Evolutionary conservation across 768 basidiomycete genomes (phyloP).

Genomic region (Podaxis carcinomalis): DNA sequence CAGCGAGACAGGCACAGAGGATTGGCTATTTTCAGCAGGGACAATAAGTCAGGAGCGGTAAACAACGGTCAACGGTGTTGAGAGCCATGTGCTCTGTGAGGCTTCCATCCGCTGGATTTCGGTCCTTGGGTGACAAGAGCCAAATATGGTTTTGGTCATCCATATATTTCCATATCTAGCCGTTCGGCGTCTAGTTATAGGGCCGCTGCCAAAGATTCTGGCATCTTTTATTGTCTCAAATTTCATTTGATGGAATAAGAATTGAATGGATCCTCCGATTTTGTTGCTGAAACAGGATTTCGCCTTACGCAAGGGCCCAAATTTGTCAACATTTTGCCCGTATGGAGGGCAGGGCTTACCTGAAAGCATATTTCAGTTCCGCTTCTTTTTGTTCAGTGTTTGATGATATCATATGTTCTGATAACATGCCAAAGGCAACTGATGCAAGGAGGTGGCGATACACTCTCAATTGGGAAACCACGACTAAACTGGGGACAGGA

Average conservation of each 20-base stretch:
- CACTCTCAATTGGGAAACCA: no score
- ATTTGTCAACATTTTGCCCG: not conserved
- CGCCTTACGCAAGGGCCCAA: not conserved
- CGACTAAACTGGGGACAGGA: no score
- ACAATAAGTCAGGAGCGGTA: not conserved
- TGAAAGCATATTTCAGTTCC: no score
- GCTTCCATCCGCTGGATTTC: not conserved
- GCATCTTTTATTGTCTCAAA: not conserved
- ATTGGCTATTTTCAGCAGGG: not conserved
- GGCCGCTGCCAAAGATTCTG: not conserved
- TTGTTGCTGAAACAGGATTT: not conserved
- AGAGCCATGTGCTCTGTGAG: no score
- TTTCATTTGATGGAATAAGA: not conserved
- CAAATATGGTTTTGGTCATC: not conserved
- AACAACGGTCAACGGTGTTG: no score
- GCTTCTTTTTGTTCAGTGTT: no score
- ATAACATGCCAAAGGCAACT: no score
- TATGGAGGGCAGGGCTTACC: no score
- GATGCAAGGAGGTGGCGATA: no score
- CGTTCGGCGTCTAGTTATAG: not conserved
- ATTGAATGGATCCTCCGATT: not conserved
- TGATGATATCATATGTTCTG: no score
- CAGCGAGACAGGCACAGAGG: not conserved
- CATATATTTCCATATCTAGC: not conserved
- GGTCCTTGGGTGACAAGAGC: not conserved